Evolutionary conservation across 2,329 filamentous ascomycete genomes (phyloP), one percentile per base, ranked within the genome.

Genomic region (Xylariomycetidae sp.): DNA sequence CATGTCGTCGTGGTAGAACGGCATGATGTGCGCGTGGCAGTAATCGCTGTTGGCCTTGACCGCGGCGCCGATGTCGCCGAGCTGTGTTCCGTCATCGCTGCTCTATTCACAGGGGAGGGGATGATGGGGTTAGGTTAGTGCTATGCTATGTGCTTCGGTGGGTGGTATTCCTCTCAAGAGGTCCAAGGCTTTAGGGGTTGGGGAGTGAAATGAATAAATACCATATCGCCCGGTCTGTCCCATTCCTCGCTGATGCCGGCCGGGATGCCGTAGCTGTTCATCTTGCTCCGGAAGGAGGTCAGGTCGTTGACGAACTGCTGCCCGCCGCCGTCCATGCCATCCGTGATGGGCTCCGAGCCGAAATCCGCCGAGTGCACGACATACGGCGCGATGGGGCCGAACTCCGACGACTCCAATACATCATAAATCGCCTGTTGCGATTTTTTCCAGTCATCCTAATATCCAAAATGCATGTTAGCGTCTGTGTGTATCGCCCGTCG

Each of bases 381-480:
- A 26, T 37, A 37, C 3, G 34, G 34, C 18, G 34, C 34, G 15
- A 37, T 37, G 10, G 34, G 29, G 2, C 29, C 34, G 17, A 20
- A 32, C 14, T 32, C 29, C 8, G 28, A 12, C n/a, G 34, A 37
- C 16, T 32, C 25, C 22, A 37, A 14, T 6, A 37, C 34, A 26
- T 37, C 34, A 23, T 28, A 37, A 8, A 37, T 37, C 13, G 34
- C 34, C 25, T 37, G 34, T 25, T 32, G 28, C 15, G 34, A 37
- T 16, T 19, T 23, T 19, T 27, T 37, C 34, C 34, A 37, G 7
- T 37, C 19, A 27, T 37, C 34, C 34, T 37, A 26, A 25, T 12
- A 13, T 14, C 12, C 15, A 15, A 16, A 15, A 11, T 12, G 12
- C 18, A 14, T 6, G 30, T 6, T 20, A 18, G 18, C 25, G 16